A percentile compares a stretch with the other conserved stretches of the same genome.
phyloP scores from a whole-genome alignment of 305 asterid species.

The Fraxinus nigra region DNA sequence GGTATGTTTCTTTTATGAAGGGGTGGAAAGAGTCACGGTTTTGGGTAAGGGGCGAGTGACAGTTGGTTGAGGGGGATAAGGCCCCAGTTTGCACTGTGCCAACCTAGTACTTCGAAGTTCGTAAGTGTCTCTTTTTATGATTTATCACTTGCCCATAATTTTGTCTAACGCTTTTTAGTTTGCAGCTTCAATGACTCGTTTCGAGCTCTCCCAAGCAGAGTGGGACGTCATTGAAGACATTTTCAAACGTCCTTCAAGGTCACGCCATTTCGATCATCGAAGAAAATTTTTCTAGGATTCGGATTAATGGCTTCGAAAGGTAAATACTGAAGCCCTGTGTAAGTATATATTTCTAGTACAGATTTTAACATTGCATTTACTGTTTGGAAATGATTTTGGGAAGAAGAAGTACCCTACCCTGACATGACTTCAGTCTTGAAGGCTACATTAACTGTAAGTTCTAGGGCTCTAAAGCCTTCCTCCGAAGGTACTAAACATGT shows the following conservation, averaged over 20 bases:
- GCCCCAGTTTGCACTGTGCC: neutral
- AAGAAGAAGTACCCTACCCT: neutral
- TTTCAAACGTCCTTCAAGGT: neutral
- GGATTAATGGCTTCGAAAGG: neutral
- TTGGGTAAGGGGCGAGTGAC: no score
- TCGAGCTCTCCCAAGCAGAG: neutral
- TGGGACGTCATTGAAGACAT: neutral
- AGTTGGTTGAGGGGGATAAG: no score
- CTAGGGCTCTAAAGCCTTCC: neutral
- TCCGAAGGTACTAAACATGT: neutral
- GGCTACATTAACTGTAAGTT: neutral
- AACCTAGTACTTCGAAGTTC: neutral
- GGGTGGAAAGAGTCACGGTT: no score
- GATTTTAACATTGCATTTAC: neutral
- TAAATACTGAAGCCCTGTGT: neutral
- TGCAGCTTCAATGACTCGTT: neutral
- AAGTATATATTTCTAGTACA: neutral
- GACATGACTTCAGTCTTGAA: neutral
- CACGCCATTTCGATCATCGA: neutral
- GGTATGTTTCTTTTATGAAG: no score
- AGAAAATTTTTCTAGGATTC: neutral
- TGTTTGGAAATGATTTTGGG: neutral
- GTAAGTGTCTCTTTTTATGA: neutral
- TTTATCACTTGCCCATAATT: neutral
- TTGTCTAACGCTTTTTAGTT: no score